A percentile compares a stretch with the other conserved stretches of the same genome.
Evolutionary conservation across 1,284 basidiomycete species (phyloP).

Genomic region (Hemileccinum hortonii): DNA sequence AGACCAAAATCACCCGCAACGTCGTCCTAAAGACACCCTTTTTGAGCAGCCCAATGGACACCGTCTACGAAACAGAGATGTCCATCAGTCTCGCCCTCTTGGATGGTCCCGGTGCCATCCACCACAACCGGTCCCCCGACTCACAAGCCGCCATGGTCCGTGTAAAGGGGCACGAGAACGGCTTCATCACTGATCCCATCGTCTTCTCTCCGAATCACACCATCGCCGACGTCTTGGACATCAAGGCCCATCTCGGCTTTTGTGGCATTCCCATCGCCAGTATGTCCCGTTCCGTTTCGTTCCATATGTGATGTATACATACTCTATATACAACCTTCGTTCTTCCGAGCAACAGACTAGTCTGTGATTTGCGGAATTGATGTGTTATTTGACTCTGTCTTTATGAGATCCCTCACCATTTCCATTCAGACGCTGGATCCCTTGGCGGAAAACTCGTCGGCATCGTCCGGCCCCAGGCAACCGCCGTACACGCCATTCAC

Average conservation of each 20-base stretch:
- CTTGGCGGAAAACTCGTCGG: constrained; percentile 91
- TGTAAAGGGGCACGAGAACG: constrained; percentile 97
- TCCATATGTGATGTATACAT: constrained; percentile 41
- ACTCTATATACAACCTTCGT: constrained; percentile 71
- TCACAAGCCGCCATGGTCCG: constrained; percentile 96
- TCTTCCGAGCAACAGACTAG: constrained; percentile 76
- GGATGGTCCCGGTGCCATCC: constrained; percentile 97
- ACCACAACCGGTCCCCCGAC: constrained; percentile 91
- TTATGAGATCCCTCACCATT: neutral
- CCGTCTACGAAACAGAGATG: constrained; percentile 97
- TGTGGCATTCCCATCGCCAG: constrained; percentile 98
- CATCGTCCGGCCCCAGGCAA: constrained; percentile 98
- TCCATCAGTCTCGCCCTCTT: constrained; percentile 93
- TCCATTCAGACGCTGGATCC: constrained; percentile 72
- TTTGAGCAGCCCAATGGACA: constrained; percentile 99
- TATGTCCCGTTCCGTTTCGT: constrained; percentile 41
- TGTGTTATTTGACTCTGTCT: constrained; percentile 36
- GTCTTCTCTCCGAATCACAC: constrained; percentile 77
- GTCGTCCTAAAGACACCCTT: constrained; percentile 95
- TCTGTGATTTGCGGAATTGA: constrained; percentile 70
- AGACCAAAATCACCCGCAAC: constrained; percentile 88
- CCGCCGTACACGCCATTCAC: constrained; percentile 91
- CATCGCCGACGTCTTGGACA: constrained; percentile 90
- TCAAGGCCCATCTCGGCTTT: constrained; percentile 92
- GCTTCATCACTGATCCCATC: constrained; percentile 95